Conservation (phyloP, 192 early-diverging fungal species). For the Coemansia sp. region DNA sequence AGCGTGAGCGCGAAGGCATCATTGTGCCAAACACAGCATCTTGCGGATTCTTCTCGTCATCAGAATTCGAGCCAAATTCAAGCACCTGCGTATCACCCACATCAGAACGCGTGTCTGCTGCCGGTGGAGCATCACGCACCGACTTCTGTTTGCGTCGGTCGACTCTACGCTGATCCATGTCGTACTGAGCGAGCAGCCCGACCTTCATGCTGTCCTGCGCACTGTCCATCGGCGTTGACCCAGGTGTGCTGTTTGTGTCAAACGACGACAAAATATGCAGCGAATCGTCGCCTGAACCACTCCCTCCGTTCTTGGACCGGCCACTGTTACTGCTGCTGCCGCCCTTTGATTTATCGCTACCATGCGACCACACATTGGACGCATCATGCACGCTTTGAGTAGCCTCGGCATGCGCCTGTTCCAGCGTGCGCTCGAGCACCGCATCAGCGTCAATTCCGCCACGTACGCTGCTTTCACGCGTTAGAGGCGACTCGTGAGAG, state of each 20-base stretch:
- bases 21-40: constrained; percentile 26
- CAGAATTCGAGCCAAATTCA: background rate
- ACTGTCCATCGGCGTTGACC: constrained; percentile 40
- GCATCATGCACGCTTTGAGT: background rate
- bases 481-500: constrained; percentile 11
- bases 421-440: constrained; percentile 8
- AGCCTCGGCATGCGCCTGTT: constrained; percentile 1
- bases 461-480: constrained; percentile 10
- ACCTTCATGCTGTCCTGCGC: constrained; percentile 37
- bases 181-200: constrained; percentile 48
- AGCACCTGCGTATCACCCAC: background rate
- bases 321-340: constrained; percentile 5
- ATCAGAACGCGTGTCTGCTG: background rate
- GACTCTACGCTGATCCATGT: constrained; percentile 25
- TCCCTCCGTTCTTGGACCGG: constrained; percentile 1
- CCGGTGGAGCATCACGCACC: constrained; percentile 5
- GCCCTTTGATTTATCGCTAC: constrained; percentile 25
- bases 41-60: constrained; percentile 4
- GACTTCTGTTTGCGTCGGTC: constrained; percentile 25
- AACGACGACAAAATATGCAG: constrained; percentile 44
- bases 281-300: constrained; percentile 40
- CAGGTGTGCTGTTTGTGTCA: constrained; percentile 41
- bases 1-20: constrained; percentile 35
- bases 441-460: constrained; percentile 8
- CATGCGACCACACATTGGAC: constrained; percentile 11